These are phyloP conservation scores for Stentor coeruleus DNA, from an alignment of 73 alveolate genomes.

Conservation along the genomic window DNA sequence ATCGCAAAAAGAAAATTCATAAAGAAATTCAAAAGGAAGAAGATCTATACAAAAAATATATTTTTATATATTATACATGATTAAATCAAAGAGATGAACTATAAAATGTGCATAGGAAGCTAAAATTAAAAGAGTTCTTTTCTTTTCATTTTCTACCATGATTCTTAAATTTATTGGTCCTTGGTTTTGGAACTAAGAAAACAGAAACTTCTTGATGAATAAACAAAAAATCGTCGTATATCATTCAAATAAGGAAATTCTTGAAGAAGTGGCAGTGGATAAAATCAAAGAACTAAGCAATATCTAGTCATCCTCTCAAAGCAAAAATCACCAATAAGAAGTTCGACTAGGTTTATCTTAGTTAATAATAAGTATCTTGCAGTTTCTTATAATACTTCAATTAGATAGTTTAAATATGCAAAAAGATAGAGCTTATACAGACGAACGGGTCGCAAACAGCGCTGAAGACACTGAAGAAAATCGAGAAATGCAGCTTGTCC, in stretches of 20 bases:
- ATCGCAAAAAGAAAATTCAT: background rate
- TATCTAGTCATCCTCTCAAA: background rate
- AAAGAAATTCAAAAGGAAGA: background rate
- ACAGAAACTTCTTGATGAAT: too few species aligned
- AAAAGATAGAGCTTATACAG: constrained; percentile 70
- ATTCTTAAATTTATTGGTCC: background rate
- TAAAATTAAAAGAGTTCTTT: background rate
- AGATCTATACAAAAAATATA: background rate
- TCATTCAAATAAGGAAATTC: too few species aligned
- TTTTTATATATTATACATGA: background rate
- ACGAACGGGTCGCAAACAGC: constrained; percentile 36
- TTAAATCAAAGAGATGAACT: too few species aligned
- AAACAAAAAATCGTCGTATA: too few species aligned
- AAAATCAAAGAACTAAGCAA: too few species aligned
- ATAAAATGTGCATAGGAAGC: background rate
- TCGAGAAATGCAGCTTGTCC: constrained; percentile 9
- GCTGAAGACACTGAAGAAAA: background rate
- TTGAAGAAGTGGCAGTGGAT: too few species aligned
- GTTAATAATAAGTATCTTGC: background rate
- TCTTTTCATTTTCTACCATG: background rate
- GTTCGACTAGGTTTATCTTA: background rate
- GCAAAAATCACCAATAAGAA: background rate
- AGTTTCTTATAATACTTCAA: background rate
- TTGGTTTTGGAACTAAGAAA: background rate
- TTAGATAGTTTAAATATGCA: constrained; percentile 43